Evolutionary conservation across 2,329 filamentous ascomycete genomes (phyloP).

Genomic region (Ophiosphaerella korrae): DNA sequence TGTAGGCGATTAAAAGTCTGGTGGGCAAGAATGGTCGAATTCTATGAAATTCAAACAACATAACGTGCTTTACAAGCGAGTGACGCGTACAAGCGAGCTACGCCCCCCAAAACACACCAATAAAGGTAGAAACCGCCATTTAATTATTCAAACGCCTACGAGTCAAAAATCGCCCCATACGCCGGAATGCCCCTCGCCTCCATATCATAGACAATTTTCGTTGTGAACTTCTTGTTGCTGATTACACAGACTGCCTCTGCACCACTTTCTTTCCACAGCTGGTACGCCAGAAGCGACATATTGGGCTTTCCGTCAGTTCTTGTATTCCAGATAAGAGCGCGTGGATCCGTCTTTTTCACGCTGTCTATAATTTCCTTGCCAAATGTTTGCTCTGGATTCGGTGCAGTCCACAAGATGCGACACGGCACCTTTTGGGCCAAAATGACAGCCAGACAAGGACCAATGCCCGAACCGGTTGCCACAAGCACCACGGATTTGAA

Average conservation of each 20-base stretch:
- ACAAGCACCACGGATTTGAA: slow-evolving; percentile 46
- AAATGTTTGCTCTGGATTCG: slow-evolving; percentile 68
- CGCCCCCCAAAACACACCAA: too few relatives aligned
- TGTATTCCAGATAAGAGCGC: slow-evolving; percentile 73
- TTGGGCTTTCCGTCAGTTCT: slow-evolving; percentile 65
- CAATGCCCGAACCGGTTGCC: slow-evolving; percentile 47
- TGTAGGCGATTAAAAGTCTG: too few relatives aligned
- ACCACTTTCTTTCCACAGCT: slow-evolving; percentile 56
- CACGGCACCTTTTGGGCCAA: slow-evolving; percentile 54
- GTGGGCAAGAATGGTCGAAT: too few relatives aligned
- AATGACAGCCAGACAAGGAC: slow-evolving; percentile 58
- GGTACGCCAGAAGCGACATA: slow-evolving; percentile 63
- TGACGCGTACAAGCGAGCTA: too few relatives aligned
- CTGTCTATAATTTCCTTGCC: slow-evolving; percentile 64
- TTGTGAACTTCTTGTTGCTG: slow-evolving; percentile 72
- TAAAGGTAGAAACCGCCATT: too few relatives aligned
- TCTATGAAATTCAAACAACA: too few relatives aligned
- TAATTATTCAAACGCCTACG: slow-evolving; percentile 44
- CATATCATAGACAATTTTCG: slow-evolving; percentile 71
- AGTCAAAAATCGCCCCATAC: slow-evolving; percentile 78
- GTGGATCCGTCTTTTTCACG: slow-evolving; percentile 63
- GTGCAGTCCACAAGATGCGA: slow-evolving; percentile 74
- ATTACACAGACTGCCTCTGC: slow-evolving; percentile 77
- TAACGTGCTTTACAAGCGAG: too few relatives aligned
- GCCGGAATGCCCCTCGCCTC: slow-evolving; percentile 70